Base-by-base conservation (phyloP, 306 rosid species). In the Quillaja saponaria region DNA sequence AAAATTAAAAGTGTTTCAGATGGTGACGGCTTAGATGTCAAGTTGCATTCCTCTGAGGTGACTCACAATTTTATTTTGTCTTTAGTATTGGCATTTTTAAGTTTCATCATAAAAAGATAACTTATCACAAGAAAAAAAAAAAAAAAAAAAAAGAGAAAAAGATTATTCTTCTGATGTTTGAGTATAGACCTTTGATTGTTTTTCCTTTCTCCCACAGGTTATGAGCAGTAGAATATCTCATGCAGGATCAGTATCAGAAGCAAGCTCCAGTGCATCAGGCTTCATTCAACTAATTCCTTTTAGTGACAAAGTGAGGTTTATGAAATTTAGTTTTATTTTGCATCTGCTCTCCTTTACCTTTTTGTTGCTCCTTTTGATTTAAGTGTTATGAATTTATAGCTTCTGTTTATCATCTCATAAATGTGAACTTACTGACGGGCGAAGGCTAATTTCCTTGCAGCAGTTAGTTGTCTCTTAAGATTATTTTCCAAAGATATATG, bases 11-110 rank as follows among this genome's bases (percentile, higher is more conserved):
- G 81, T 60, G 72, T 78, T 70, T 66, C 59, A 25, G 70, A 68
- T 58, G 39, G 49, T 38, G 64, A 81, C 20, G 71, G 66, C 64
- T 70, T 58, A 35, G 84, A 84, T 65, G 60, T 72, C 60, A 77
- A 75, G 63, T 72, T 82, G 68, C 71, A 55, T 74, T 58, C 87
- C 52, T 55, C 76, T 38, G 80, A 79, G 87, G 84, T 84, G 82
- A 61, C 77, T 69, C 69, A 38, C 51, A 71, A 50, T 50, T 38
- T 63, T 49, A 64, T 8, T 50, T 28, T 33, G 55, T 34, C 54
- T 35, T 67, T 67, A 35, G 46, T 40, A 39, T 64, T 34, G 33
- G 68, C 62, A 44, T 66, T 71, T 61, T 28, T 41, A 31, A 58
- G 68, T 64, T 62, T 58, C 47, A 28, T 61, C 49, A 5, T 63